Base-by-base conservation (phyloP, 2,329 filamentous ascomycete genomes). In the Penicillium sp. region DNA sequence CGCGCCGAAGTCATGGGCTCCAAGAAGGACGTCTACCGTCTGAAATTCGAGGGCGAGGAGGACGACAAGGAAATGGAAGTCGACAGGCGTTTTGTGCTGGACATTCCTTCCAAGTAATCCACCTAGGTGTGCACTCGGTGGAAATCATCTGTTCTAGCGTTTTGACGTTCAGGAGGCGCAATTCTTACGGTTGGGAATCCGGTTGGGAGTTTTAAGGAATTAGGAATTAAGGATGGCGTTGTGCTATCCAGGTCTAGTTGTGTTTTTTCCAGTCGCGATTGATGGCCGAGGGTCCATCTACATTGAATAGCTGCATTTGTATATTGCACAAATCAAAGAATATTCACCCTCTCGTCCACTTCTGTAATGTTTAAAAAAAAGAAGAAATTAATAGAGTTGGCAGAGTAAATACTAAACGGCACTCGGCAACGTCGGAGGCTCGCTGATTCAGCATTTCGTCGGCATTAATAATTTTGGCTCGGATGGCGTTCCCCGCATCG, bases 41-140 rank as follows among this genome's bases (percentile, higher is more conserved):
- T 93, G 61, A 85, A 89, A 61, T 93, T 93, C 64, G 90, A 93
- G 68, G 89, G 89, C 14, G 88, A 91, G 64, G 88, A 90, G 67
- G 77, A 81, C 60, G 86, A 85, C 63, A 90, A 85, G 61, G 82
- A 89, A 68, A 88, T 90, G 72, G 83, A 88, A 62, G 89, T 93
- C 23, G 88, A 89, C 64, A 78, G 87, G 58, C 81, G 89, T 50
- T 89, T 89, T 68, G 89, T 93, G 8, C 81, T 93, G 51, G 89
- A 93, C 66, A 88, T 89, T 63, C 77, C 84, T 45, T 75, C 75
- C 46, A 78, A 77, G 63, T 77, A 53, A 43, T 45, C 12, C 40
- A 21, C 1, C 5, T 20, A 18, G 18, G 21, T 18, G 5, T 20
- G 18, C 40, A 20, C n/a, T 43, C 18, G 40, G 11, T 11, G 18